Percentiles rank a stretch among this genome's conserved stretches.
These are phyloP conservation scores for Fraxinus cuspidata DNA, from an alignment of 257 asterid genomes.

Conservation along the genomic window DNA sequence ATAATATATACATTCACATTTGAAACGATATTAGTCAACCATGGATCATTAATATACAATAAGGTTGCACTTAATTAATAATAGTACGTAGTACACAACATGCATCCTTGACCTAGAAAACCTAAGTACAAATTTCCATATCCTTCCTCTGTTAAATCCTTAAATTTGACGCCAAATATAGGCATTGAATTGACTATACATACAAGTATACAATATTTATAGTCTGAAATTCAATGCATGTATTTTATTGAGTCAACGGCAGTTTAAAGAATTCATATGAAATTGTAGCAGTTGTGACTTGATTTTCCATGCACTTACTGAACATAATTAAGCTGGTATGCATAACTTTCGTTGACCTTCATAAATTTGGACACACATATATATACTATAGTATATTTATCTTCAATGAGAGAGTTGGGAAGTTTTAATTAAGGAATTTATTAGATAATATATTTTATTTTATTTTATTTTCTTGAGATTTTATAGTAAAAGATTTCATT, in stretches of 20 bases:
- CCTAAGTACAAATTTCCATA: constrained; percentile 7
- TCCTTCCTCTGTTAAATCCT: background rate
- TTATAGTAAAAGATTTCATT: too few species aligned
- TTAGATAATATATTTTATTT: too few species aligned
- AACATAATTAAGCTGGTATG: constrained; percentile 20
- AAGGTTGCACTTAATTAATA: background rate
- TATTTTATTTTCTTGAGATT: too few species aligned
- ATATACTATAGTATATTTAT: background rate
- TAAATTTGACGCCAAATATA: background rate
- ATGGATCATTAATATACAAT: too few species aligned
- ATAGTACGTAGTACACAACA: background rate
- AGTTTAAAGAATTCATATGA: background rate
- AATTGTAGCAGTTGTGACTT: background rate
- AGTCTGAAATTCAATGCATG: background rate
- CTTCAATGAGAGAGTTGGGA: too few species aligned
- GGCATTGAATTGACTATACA: background rate
- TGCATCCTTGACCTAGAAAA: background rate
- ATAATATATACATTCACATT: background rate
- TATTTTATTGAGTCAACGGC: constrained; percentile 20
- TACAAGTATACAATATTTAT: too few species aligned
- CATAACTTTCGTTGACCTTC: constrained; percentile 41
- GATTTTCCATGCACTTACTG: constrained; percentile 33
- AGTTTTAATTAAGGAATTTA: too few species aligned
- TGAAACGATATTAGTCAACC: background rate
- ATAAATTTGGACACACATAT: background rate